Base-by-base conservation (phyloP, 2,329 filamentous ascomycete genomes). In the Orbilia blumenaviensis region DNA sequence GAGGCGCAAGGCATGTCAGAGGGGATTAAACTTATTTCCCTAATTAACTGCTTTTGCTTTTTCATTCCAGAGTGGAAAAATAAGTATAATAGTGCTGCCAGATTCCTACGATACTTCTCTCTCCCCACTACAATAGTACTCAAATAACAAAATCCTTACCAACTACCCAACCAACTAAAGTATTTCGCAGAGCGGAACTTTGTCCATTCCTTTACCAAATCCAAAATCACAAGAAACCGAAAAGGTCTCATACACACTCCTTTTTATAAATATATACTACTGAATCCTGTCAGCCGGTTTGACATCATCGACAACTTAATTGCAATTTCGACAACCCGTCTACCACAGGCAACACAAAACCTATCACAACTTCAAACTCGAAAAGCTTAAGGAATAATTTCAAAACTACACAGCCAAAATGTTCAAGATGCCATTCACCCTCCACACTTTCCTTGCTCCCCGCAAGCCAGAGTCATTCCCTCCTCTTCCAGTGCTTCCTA, bases 361-460 rank as follows among this genome's bases (percentile, higher is more conserved):
- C 36, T 48, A 62, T 61, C 12, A 52, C 2, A 44, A 54, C 9
- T 29, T 46, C 41, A 46, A 29, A n/a, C n/a, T n/a, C n/a, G n/a
- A n/a, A n/a, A n/a, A n/a, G n/a, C n/a, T n/a, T n/a, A n/a, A n/a
- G n/a, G n/a, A n/a, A n/a, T n/a, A n/a, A n/a, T n/a, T n/a, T n/a
- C 16, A 56, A 56, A 25, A 25, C 12, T n/a, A 23, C n/a, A 46
- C 41, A 34, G 29, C 41, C 41, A 36, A 63, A 63, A 63, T 46
- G 36, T 63, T 69, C 64, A 76, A 63, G 48, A 76, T 76, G 72
- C 72, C 72, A 52, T 69, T 76, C 64, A 66, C 72, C 29, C 60
- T 76, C 25, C 72, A 76, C 72, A 76, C 72, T 50, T 76, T 76
- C 72, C 72, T 76, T 42, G 72, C 72, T 58, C 72, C 72, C 29